Evolutionary conservation across 345 rosid genomes (phyloP).

Genomic region (Eucalyptus cloeziana): DNA sequence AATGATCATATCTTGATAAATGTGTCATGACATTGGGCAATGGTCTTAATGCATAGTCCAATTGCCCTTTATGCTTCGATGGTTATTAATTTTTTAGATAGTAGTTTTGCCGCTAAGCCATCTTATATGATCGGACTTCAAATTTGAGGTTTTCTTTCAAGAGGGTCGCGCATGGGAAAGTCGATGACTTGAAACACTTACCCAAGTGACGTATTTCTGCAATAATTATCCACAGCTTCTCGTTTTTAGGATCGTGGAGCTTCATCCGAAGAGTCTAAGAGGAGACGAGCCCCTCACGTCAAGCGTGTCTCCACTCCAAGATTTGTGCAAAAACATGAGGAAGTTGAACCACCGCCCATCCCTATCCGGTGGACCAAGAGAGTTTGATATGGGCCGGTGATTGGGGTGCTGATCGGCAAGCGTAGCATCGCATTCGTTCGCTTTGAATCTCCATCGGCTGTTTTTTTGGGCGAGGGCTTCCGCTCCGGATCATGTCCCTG

Average conservation of each 20-base stretch:
- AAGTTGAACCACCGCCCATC: background rate
- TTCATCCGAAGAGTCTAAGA: no score
- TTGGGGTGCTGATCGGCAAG: background rate
- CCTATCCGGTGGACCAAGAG: background rate
- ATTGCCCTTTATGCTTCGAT: accelerated
- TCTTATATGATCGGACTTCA: no score
- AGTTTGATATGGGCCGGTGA: background rate
- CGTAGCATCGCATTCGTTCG: background rate
- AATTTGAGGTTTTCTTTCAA: background rate
- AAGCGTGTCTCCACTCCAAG: background rate
- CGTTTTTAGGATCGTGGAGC: background rate
- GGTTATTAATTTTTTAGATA: no score
- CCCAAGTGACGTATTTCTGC: background rate
- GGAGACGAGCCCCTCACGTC: no score
- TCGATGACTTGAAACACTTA: background rate
- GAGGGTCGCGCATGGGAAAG: background rate
- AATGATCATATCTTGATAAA: background rate
- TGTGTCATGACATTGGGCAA: background rate
- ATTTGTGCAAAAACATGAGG: background rate
- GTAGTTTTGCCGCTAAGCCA: no score
- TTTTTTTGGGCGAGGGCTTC: no score
- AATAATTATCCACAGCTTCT: background rate
- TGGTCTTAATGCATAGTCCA: background rate
- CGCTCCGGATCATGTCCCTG: no score
- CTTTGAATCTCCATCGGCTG: no score